A percentile compares a stretch with the other conserved stretches of the same genome.
These are phyloP conservation scores for Rhodotorula paludigena DNA, from an alignment of 768 basidiomycete genomes.

Conservation along the genomic window DNA sequence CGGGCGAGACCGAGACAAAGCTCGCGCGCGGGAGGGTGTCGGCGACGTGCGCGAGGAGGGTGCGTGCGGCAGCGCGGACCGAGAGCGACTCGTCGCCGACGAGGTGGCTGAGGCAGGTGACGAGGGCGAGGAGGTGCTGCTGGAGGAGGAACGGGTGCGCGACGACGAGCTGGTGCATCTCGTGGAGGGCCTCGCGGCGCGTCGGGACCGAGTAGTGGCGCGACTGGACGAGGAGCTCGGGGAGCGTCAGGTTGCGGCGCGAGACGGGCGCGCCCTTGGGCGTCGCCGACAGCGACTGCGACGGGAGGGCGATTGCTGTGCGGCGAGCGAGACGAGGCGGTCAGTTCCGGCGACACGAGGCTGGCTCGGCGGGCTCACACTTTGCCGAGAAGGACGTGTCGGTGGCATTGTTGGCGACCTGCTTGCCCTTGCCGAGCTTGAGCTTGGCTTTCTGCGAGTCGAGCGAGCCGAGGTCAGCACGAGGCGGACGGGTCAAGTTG, in stretches of 20 bases:
- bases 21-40: not conserved
- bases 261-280: slow-evolving; percentile 63
- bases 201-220: slow-evolving; percentile 77
- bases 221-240: slow-evolving; percentile 68
- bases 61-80: not conserved
- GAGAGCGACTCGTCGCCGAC: slow-evolving; percentile 66
- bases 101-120: slow-evolving; percentile 52
- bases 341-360: not conserved
- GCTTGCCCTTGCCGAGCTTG: slow-evolving; percentile 93
- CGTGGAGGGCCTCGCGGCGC: slow-evolving; percentile 58
- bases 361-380: slow-evolving; percentile 64
- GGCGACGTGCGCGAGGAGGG: slow-evolving; percentile 7
- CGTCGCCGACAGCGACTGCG: slow-evolving; percentile 66
- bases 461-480: not conserved
- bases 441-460: slow-evolving; percentile 80
- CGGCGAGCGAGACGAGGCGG: not conserved
- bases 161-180: slow-evolving; percentile 58
- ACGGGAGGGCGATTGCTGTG: slow-evolving; percentile 77
- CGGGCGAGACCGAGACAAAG: slow-evolving; percentile 56
- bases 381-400: slow-evolving; percentile 95
- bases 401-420: slow-evolving; percentile 71
- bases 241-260: slow-evolving; percentile 65
- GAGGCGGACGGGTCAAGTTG: no score
- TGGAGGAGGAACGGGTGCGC: slow-evolving; percentile 57
- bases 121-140: slow-evolving; percentile 37